Base-by-base conservation (phyloP, 2,329 filamentous ascomycete species). In the Fusarium udum region DNA sequence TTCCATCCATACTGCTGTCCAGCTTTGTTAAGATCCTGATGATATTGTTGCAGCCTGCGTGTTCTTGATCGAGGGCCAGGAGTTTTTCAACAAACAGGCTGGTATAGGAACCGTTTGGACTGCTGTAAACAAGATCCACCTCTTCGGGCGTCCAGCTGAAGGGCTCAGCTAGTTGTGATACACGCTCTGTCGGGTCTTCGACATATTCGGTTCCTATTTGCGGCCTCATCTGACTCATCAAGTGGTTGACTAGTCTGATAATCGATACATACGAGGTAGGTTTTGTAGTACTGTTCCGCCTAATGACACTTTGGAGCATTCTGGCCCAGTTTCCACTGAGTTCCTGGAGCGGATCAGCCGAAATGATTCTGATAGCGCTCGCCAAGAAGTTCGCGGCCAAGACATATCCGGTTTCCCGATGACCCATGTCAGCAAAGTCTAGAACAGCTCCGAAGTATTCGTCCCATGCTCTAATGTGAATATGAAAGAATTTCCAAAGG, bases 401-500 rank as follows among this genome's bases (percentile, higher is more conserved):
- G 31, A 95, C 84, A 11, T 87, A 78, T 4, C 84, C 83, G 26
- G 88, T 85, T 79, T 94, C 91, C 10, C 85, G 79, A 7, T 84
- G 81, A 2, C 92, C 92, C 61, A 93, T 81, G 51, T 84, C 85
- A 20, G 90, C 89, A 78, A 95, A 92, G n/a, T 84, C 84, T n/a
- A 88, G 78, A 69, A 95, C 84, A n/a, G 92, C 86, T 18, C 88
- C 87, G 78, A 95, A 95, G 65, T 92, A 92, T 76, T 95, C 93
- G 46, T 91, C 89, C 93, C 93, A 96, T 7, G 92, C 88, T 64
- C 91, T 88, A 34, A 90, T 83, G 51, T 87, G 84, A 6, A 84
- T 81, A 67, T 93, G 90, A 64, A 94, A 90, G n/a, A 82, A 84
- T 7, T 87, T 83, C 88, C 90, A 94, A 7, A 93, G 80, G 28